A percentile compares a stretch with the other conserved stretches of the same genome.
These are phyloP conservation scores for Colletotrichum echinochloae DNA, from an alignment of 2,329 filamentous ascomycete genomes.

Conservation along the genomic window DNA sequence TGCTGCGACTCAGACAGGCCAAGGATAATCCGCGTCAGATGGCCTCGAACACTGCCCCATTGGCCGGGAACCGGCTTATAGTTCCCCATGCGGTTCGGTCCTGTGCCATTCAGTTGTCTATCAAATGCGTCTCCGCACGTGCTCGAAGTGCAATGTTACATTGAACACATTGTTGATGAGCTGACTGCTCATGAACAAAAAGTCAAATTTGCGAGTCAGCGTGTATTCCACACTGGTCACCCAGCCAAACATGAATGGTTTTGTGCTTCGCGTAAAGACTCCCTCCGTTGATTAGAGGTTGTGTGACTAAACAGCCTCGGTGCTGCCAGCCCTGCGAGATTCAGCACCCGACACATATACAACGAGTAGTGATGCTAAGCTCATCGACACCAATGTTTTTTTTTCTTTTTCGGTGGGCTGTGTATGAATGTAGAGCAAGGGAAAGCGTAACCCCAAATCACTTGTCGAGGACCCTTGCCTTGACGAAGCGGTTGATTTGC, in stretches of 20 bases:
- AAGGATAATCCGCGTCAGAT: neutral
- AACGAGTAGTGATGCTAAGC: neutral
- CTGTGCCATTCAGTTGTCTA: neutral
- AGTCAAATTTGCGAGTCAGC: neutral
- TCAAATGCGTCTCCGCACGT: neutral
- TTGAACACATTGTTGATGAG: neutral
- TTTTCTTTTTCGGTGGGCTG: neutral
- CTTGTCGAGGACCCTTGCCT: constrained; percentile 67
- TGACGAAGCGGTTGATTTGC: constrained; percentile 70
- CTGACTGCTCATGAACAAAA: neutral
- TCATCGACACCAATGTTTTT: neutral
- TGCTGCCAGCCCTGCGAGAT: neutral
- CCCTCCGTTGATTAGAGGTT: too few relatives aligned
- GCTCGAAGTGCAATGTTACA: neutral
- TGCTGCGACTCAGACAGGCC: neutral
- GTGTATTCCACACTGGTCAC: neutral
- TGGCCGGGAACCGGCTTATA: neutral
- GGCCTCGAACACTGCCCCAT: neutral
- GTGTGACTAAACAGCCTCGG: neutral
- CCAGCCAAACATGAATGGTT: neutral
- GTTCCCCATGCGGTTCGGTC: neutral
- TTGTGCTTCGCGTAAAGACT: too few relatives aligned
- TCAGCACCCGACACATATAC: neutral
- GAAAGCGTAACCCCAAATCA: constrained; percentile 44
- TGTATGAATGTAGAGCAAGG: neutral